Base-by-base conservation (phyloP, 2,329 filamentous ascomycete genomes). In the Microthyrium microscopicum region DNA sequence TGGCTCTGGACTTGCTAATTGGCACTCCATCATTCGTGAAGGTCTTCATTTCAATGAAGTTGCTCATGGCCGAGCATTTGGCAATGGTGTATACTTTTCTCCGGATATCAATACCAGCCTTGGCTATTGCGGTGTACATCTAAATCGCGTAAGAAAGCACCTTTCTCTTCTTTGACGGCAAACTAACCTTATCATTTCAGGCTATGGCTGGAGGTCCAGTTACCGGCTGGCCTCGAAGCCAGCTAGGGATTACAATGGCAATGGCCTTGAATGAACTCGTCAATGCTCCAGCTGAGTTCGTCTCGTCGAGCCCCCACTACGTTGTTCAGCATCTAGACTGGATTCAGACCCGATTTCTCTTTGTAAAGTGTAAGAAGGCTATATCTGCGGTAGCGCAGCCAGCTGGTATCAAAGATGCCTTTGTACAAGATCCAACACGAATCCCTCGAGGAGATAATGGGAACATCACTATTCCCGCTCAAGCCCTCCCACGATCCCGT, bases 261-360 rank as follows among this genome's bases (percentile, higher is more conserved):
- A 56, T 93, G 28, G 79, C 80, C 20, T 57, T 94, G 29, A 89
- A 85, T 45, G 85, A 94, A 50, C 73, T 94, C 28, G 72, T 92
- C 46, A 93, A 93, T 47, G 62, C 64, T 0, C 73, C 82, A 0
- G 32, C 51, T 0, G 46, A 75, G 28, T 93, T 80, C 45, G 52
- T 64, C 4, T 65, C 58, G 40, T 44, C 6, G 0, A 41, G 0
- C 0, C 76, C 76, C 0, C 71, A 74, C 54, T 73, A 80, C 29
- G 85, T 93, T 6, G 73, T 93, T 1, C 51, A 68, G 18, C 62
- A 83, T 28, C 57, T 77, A 7, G 77, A 91, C 46, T 94, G 85
- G 85, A 84, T 92, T 38, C 83, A 91, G 47, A 84, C 82, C 18
- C 70, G 84, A 27, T 93, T 91, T 52, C 62, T 94, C 2, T 80